A percentile compares a stretch with the other conserved stretches of the same genome.
Evolutionary conservation across 495 filamentous ascomycete species (phyloP).

Genomic region (Neurospora tetrasperma): DNA sequence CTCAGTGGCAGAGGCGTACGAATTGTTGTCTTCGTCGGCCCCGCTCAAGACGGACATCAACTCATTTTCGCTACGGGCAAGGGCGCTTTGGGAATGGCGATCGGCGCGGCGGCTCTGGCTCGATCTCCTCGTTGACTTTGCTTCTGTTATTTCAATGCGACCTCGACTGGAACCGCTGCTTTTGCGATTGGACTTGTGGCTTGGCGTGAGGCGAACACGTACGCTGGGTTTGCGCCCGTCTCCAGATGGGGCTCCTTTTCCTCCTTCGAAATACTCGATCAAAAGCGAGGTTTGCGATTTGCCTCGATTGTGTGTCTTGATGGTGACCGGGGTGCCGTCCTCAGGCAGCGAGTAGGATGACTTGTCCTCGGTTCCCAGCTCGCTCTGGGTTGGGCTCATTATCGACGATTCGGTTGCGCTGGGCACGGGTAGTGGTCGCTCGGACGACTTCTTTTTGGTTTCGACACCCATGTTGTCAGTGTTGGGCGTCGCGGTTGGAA

Average conservation of each 20-base stretch:
- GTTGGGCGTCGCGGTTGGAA: not conserved
- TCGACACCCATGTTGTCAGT: conserved; percentile 58
- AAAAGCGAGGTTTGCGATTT: conserved; percentile 84
- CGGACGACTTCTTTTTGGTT: conserved; percentile 37
- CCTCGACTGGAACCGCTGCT: conserved; percentile 42
- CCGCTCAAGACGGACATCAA: conserved; percentile 18
- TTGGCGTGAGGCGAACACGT: conserved; percentile 87
- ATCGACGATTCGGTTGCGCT: conserved; percentile 65
- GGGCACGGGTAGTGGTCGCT: conserved; percentile 60
- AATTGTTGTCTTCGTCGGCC: conserved; percentile 46
- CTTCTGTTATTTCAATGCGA: conserved; percentile 74
- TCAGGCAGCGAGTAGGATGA: conserved; percentile 82
- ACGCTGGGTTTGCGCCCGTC: conserved; percentile 72
- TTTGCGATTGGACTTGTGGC: conserved; percentile 23
- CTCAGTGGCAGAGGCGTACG: conserved; percentile 64
- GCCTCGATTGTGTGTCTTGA: conserved; percentile 61
- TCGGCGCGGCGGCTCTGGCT: conserved; percentile 50
- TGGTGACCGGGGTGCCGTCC: conserved; percentile 88
- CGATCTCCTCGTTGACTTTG: conserved; percentile 42
- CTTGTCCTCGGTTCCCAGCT: conserved; percentile 53
- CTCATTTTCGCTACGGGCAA: conserved; percentile 34
- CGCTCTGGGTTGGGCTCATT: conserved; percentile 43
- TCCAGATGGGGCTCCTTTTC: conserved; percentile 46
- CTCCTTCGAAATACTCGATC: conserved; percentile 96
- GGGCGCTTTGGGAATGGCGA: conserved; percentile 41